Percentiles rank a stretch among this genome's conserved stretches.
Evolutionary conservation across 176 grass and related monocot genomes (phyloP).

Genomic region (Juncus effusus): DNA sequence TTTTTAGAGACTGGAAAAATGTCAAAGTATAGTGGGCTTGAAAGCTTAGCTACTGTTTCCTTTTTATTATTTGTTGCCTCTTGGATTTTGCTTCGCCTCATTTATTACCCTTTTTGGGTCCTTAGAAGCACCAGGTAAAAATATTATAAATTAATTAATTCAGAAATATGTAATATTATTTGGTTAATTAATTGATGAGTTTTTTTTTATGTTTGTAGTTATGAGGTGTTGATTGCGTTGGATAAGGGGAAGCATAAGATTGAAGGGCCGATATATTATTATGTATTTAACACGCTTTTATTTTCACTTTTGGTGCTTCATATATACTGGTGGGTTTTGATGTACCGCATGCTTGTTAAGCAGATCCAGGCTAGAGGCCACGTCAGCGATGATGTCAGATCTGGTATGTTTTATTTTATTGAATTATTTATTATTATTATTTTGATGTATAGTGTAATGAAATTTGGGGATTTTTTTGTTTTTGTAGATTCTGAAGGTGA

Average conservation of each 20-base stretch:
- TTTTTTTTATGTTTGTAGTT: constrained; percentile 40
- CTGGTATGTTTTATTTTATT: constrained; percentile 42
- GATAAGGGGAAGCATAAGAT: constrained; percentile 59
- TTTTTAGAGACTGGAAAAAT: constrained; percentile 91
- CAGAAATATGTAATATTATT: background rate
- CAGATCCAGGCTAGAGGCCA: constrained; percentile 74
- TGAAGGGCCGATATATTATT: constrained; percentile 81
- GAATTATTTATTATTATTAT: background rate
- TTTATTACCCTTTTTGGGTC: constrained; percentile 84
- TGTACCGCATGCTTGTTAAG: constrained; percentile 76
- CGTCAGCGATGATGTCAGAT: constrained; percentile 81
- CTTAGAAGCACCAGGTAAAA: constrained; percentile 89
- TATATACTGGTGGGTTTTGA: constrained; percentile 90
- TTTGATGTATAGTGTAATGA: constrained; percentile 1
- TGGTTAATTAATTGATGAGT: background rate
- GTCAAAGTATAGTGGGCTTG: constrained; percentile 80
- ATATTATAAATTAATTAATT: background rate
- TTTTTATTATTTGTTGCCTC: constrained; percentile 77
- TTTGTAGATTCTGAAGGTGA: constrained; percentile 88
- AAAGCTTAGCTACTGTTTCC: constrained; percentile 46
- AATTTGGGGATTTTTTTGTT: constrained; percentile 4
- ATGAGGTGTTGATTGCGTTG: constrained; percentile 68
- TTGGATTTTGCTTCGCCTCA: constrained; percentile 78
- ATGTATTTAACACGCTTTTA: constrained; percentile 86
- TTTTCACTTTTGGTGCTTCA: constrained; percentile 86